Conservation (phyloP, 352 stramenopile genomes). For the Pythium dissotocum region DNA sequence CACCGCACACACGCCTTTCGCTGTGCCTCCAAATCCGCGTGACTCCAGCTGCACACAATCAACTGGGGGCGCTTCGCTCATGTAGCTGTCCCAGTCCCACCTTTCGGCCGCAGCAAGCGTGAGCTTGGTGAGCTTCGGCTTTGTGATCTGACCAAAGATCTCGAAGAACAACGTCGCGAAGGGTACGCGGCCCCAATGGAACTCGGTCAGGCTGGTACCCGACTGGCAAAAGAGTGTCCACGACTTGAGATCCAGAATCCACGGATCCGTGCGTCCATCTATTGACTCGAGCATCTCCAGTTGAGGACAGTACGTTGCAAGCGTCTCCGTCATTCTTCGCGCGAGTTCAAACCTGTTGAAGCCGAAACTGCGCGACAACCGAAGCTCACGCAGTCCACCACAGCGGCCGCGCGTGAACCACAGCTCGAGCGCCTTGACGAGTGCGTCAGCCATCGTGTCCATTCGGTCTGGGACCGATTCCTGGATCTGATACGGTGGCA, state of each 20-base stretch:
- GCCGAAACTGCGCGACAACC: neutral
- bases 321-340: neutral
- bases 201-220: neutral
- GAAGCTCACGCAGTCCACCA: no score
- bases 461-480: no score
- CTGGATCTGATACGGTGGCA: no score
- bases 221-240: slow-evolving; percentile 9
- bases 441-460: no score
- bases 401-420: no score
- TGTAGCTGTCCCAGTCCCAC: neutral
- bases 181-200: slow-evolving; percentile 5
- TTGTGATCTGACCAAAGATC: slow-evolving; percentile 6
- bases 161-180: slow-evolving; percentile 11
- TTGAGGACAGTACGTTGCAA: neutral
- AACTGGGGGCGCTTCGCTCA: neutral
- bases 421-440: no score
- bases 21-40: neutral
- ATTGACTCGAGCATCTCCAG: neutral
- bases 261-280: neutral
- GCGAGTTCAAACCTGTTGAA: neutral
- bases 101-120: neutral
- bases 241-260: slow-evolving; percentile 4
- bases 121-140: slow-evolving; percentile 8
- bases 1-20: neutral
- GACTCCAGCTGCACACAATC: neutral